phyloP scores from a whole-genome alignment of 139 green algal species.

The Yamagishiella unicocca region DNA sequence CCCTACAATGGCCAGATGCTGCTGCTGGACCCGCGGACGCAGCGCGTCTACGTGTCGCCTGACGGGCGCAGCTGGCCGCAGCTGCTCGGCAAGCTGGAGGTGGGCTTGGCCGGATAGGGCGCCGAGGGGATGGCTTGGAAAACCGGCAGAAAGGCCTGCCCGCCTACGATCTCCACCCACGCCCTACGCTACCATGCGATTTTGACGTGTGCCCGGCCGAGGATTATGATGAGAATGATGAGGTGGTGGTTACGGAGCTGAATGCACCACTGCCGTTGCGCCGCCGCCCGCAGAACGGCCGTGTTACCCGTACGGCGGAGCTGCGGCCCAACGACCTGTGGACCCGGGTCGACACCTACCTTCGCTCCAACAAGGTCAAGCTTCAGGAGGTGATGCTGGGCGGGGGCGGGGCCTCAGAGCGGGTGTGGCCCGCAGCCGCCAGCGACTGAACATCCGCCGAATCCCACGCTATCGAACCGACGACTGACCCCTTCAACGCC shows the following conservation, averaged over 20 bases:
- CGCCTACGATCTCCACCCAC: too few relatives aligned
- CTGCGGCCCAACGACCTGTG: conserved; percentile 51
- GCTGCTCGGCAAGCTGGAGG: conserved; percentile 42
- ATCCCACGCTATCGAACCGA: background rate
- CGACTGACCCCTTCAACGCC: too few relatives aligned
- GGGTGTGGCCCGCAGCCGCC: background rate
- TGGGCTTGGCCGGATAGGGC: background rate
- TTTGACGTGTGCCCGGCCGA: background rate
- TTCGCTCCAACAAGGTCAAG: conserved; percentile 37
- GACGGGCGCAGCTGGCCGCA: conserved; percentile 45
- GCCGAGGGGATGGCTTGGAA: background rate
- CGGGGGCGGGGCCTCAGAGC: background rate
- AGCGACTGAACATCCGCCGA: background rate
- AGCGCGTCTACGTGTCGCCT: conserved; percentile 38
- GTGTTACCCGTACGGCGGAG: conserved; percentile 13
- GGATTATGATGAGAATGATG: background rate
- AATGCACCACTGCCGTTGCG: background rate
- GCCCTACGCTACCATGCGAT: too few relatives aligned
- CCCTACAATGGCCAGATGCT: conserved; percentile 33
- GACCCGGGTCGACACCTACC: conserved; percentile 32
- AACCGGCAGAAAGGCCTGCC: too few relatives aligned
- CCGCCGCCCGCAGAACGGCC: conserved; percentile 17
- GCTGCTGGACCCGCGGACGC: conserved; percentile 35
- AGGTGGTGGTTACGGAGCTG: background rate
- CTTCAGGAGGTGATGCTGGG: conserved; percentile 26